A percentile compares a stretch with the other conserved stretches of the same genome.
These are phyloP conservation scores for Candida odintsovae DNA, from an alignment of 805 yeast species.

Conservation along the genomic window DNA sequence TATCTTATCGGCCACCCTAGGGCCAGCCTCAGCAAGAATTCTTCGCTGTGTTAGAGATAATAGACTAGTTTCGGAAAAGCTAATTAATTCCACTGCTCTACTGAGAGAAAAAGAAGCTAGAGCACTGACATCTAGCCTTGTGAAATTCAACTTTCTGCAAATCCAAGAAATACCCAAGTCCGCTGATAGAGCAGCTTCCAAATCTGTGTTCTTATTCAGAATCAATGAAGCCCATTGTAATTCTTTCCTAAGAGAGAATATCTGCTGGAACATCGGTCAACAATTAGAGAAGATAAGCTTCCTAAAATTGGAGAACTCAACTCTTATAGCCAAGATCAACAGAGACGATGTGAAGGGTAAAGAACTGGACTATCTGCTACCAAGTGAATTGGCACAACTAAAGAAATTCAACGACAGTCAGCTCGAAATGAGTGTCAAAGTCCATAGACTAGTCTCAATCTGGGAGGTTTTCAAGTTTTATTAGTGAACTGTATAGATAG, in stretches of 20 bases:
- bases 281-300: conserved; percentile 48
- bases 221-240: conserved; percentile 52
- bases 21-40: conserved; percentile 63
- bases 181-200: conserved; percentile 83
- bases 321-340: conserved; percentile 71
- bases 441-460: conserved; percentile 48
- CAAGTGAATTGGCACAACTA: conserved; percentile 70
- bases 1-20: conserved; percentile 54
- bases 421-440: conserved; percentile 45
- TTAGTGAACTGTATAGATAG: not conserved
- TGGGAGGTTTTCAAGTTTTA: conserved; percentile 48
- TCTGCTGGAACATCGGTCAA: conserved; percentile 40
- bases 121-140: conserved; percentile 58
- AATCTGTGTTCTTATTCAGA: conserved; percentile 80
- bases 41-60: conserved; percentile 69
- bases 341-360: conserved; percentile 87
- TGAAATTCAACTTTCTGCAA: conserved; percentile 69
- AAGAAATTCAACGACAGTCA: conserved; percentile 55
- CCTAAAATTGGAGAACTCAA: conserved; percentile 53
- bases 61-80: conserved; percentile 78
- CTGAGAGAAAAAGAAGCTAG: conserved; percentile 76
- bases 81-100: conserved; percentile 67
- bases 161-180: conserved; percentile 93
- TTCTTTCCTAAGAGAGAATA: conserved; percentile 39
- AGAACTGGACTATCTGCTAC: conserved; percentile 67